Evolutionary conservation across 352 stramenopile genomes (phyloP).

Genomic region (Globisporangium middletonii): DNA sequence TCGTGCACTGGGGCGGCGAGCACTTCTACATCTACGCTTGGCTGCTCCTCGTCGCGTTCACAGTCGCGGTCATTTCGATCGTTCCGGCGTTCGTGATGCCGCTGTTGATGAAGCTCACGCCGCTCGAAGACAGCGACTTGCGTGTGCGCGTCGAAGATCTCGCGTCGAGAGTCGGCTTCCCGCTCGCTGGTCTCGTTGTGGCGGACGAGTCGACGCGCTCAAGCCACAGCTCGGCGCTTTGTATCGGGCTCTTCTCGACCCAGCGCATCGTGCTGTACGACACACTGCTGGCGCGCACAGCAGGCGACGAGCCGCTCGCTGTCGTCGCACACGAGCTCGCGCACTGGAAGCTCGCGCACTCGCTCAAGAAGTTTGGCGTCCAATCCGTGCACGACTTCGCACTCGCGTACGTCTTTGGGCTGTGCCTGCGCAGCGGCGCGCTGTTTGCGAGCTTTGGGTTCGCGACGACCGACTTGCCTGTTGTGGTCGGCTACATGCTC

Average conservation of each 20-base stretch:
- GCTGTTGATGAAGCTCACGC: slow-evolving; percentile 96
- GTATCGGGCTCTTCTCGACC: slow-evolving; percentile 93
- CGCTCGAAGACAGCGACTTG: slow-evolving; percentile 81
- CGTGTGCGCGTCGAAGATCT: slow-evolving; percentile 91
- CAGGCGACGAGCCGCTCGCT: slow-evolving; percentile 92
- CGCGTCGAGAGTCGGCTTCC: slow-evolving; percentile 88
- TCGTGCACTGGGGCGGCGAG: slow-evolving; percentile 71
- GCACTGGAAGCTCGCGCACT: slow-evolving; percentile 96
- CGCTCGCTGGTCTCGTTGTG: slow-evolving; percentile 96
- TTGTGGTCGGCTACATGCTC: slow-evolving; percentile 79
- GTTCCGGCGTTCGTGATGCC: slow-evolving; percentile 96
- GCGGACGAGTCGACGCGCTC: slow-evolving; percentile 96
- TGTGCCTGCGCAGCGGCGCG: slow-evolving; percentile 67
- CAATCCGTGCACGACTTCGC: slow-evolving; percentile 84
- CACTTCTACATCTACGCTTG: slow-evolving; percentile 93
- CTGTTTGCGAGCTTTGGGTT: slow-evolving; percentile 82
- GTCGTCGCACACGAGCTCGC: slow-evolving; percentile 96
- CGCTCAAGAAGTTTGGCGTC: slow-evolving; percentile 90
- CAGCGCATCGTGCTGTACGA: slow-evolving; percentile 97
- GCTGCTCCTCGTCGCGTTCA: slow-evolving; percentile 93
- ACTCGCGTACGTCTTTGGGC: slow-evolving; percentile 74
- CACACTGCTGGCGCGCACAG: slow-evolving; percentile 93
- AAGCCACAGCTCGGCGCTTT: slow-evolving; percentile 87
- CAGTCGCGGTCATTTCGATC: slow-evolving; percentile 94
- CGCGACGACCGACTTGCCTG: slow-evolving; percentile 29